Evolutionary conservation across 257 asterid species (phyloP).

Genomic region (Solanum sitiens): DNA sequence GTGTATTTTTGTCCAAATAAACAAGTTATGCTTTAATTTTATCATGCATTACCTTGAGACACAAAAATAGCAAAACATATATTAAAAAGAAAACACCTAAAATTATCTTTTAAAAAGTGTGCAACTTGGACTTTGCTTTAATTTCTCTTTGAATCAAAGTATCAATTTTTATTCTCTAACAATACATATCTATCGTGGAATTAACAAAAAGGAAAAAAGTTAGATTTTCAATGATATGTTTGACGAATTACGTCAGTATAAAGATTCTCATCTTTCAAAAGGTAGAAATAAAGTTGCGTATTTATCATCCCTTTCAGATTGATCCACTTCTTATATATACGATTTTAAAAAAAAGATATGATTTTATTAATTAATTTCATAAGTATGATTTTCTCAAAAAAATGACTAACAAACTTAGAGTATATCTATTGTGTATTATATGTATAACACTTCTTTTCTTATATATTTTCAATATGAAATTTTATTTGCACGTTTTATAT

Average conservation of each 20-base stretch:
- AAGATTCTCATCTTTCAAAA: neutral
- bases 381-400: neutral
- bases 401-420: neutral
- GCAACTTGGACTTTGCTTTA: neutral
- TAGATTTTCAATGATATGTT: neutral
- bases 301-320: neutral
- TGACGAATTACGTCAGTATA: neutral
- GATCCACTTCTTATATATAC: neutral
- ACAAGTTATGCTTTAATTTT: neutral
- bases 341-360: neutral
- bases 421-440: neutral
- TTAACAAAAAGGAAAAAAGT: neutral
- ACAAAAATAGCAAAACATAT: neutral
- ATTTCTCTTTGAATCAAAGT: constrained; percentile 10
- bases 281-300: accelerated
- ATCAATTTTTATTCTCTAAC: neutral
- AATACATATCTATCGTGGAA: neutral
- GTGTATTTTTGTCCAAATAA: neutral
- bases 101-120: neutral
- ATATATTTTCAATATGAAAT: neutral
- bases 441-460: neutral
- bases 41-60: constrained; percentile 23
- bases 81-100: neutral
- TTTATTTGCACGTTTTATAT: neutral
- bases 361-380: neutral